A percentile compares a stretch with the other conserved stretches of the same genome.
phyloP scores from a whole-genome alignment of 352 stramenopile genomes.

The Aphanomyces stellatus region DNA sequence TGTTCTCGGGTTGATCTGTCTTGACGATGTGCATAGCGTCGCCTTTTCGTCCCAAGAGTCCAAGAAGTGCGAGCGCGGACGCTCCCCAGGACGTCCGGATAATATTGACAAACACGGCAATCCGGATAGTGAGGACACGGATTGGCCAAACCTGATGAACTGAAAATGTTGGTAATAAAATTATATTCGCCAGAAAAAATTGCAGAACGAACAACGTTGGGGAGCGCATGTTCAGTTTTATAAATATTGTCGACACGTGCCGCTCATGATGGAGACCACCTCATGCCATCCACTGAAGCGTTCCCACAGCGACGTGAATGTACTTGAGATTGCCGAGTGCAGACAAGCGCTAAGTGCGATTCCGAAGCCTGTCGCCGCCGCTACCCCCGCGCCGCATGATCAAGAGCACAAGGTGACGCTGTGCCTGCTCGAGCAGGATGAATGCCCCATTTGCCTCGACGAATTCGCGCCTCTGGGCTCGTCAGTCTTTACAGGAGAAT shows the following conservation, averaged over 20 bases:
- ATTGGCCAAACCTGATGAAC: too few species aligned
- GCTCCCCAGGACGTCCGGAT: not conserved
- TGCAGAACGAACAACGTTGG: too few species aligned
- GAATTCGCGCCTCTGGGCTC: conserved; percentile 42
- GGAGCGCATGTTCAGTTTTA: not conserved
- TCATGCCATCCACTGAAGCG: not conserved
- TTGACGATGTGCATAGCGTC: too few species aligned
- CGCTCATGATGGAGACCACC: not conserved
- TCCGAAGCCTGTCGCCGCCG: not conserved
- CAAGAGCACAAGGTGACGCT: conserved; percentile 20
- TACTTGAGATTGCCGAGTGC: not conserved
- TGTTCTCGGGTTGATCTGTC: too few species aligned
- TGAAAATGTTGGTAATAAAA: conserved; percentile 7
- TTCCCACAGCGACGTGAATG: conserved; percentile 12
- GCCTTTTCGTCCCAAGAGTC: too few species aligned
- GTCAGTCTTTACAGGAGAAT: conserved; percentile 78
- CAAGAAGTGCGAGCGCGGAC: too few species aligned
- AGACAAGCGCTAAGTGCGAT: not conserved
- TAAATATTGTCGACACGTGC: not conserved
- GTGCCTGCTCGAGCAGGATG: conserved; percentile 21
- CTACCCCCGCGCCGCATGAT: not conserved
- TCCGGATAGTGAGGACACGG: not conserved
- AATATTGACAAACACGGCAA: too few species aligned
- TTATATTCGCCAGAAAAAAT: too few species aligned
- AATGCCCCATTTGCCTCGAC: conserved; percentile 83